Evolutionary conservation across 2,329 filamentous ascomycete genomes (phyloP), one percentile per base, ranked within the genome.

Genomic region (Chaetothyriales sp.): DNA sequence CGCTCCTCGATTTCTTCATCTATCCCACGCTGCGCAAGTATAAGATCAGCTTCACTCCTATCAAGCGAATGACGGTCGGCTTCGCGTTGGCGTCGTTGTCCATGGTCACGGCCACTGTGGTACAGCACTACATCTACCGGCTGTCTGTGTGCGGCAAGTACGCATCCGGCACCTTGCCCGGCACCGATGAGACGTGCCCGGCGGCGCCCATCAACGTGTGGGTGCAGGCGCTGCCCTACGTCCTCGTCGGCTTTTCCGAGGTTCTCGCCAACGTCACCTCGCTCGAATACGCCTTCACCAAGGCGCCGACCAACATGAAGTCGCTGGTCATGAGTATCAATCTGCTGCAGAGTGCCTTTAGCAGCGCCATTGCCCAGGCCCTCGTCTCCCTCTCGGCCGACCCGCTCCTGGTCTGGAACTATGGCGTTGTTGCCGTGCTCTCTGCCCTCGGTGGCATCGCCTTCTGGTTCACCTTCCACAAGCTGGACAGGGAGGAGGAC

Each of bases 261-360:
- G 61, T 61, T 43, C 53, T 62, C 44, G 58, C 57, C 2, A 75
- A 71, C 9, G 72, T 80, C 52, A 79, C 77, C 2, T 80, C 79
- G 1, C 78, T 84, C 56, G 84, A 87, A 63, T 86, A 86, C 56
- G 84, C 84, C 32, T 88, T 80, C 70, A 81, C 80, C 64, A 86
- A 86, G 67, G 83, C 83, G 0, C 84, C 84, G 22, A 78, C 76
- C 61, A 87, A 86, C 70, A 89, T 89, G 84, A 81, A 83, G 57
- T 84, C 80, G 1, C 53, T 57, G n/a, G 82, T 89, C 10, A 73
- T 70, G 65, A 77, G 78, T 18, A 71, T 87, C 60, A 80, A 80
- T 62, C 73, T 86, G 42, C 81, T 84, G 70, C 86, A 79, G 74
- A 80, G 73, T 26, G 83, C 83, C 51, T 73, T 88, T 57, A 79